Conservation (phyloP, 2,329 filamentous ascomycete species). For the Epicoccum nigrum region DNA sequence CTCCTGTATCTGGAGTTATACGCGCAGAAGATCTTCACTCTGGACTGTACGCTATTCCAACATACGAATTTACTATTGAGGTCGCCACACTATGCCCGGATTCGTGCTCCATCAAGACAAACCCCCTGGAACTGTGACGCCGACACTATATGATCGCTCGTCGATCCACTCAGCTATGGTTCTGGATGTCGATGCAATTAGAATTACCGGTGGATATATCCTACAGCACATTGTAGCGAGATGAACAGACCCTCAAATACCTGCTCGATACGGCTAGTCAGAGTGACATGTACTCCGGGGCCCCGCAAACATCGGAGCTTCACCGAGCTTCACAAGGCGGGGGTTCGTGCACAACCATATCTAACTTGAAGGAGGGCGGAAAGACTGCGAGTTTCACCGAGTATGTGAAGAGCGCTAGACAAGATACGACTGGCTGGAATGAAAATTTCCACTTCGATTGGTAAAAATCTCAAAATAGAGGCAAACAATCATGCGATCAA, state of each 20-base stretch:
- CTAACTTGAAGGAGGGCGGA: background rate
- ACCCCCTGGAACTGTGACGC: too few species aligned
- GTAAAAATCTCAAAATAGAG: too few species aligned
- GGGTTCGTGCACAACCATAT: background rate
- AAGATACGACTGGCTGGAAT: background rate
- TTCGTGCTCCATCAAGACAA: background rate
- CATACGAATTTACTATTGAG: background rate
- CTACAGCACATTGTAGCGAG: background rate
- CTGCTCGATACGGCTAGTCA: slow-evolving; percentile 7
- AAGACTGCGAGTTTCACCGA: background rate
- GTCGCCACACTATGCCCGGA: background rate
- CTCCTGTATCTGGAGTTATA: background rate
- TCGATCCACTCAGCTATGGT: too few species aligned
- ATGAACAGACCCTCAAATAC: background rate
- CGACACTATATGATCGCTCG: too few species aligned
- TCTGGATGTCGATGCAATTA: background rate
- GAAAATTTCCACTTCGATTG: too few species aligned
- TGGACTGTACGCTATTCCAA: background rate
- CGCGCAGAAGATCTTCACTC: background rate
- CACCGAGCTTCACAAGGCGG: slow-evolving; percentile 1
- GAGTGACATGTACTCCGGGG: slow-evolving; percentile 1
- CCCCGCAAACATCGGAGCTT: slow-evolving; percentile 16
- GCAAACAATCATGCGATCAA: too few species aligned
- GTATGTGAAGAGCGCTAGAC: background rate
- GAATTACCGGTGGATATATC: background rate